These are phyloP conservation scores for Epichloe gansuensis DNA, from an alignment of 2,329 filamentous ascomycete genomes.

Conservation along the genomic window DNA sequence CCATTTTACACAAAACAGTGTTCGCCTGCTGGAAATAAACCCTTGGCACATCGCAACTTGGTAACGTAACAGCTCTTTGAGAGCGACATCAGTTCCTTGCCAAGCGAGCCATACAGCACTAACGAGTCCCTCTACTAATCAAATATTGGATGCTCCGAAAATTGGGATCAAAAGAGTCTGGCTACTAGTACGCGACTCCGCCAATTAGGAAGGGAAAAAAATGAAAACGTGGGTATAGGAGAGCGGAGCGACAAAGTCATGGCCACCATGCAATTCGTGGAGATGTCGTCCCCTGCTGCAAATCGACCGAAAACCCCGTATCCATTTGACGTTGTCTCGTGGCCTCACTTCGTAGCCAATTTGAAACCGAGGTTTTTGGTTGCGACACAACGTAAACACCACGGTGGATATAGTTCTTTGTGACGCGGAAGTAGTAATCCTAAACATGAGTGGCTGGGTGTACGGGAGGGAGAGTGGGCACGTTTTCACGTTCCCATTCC, in stretches of 20 bases:
- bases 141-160: neutral
- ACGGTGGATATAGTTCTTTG: constrained; percentile 19
- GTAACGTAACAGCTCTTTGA: neutral
- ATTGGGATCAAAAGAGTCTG: neutral
- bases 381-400: neutral
- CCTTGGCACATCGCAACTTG: neutral
- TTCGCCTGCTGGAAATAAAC: neutral
- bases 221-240: neutral
- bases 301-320: neutral
- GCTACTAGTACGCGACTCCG: neutral
- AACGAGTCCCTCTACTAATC: neutral
- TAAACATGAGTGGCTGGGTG: constrained; percentile 39
- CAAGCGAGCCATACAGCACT: neutral
- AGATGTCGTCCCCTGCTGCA: neutral
- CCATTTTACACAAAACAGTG: neutral
- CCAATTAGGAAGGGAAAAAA: neutral
- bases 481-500: constrained; percentile 51
- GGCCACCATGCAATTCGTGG: neutral
- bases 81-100: neutral
- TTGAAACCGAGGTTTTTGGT: neutral
- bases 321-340: neutral
- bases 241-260: neutral
- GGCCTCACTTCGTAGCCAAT: neutral
- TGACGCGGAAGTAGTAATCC: constrained; percentile 30
- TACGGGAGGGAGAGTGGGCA: constrained; percentile 27